Conservation (phyloP, 1,284 basidiomycete genomes). For the Ustilago cynodontis region DNA sequence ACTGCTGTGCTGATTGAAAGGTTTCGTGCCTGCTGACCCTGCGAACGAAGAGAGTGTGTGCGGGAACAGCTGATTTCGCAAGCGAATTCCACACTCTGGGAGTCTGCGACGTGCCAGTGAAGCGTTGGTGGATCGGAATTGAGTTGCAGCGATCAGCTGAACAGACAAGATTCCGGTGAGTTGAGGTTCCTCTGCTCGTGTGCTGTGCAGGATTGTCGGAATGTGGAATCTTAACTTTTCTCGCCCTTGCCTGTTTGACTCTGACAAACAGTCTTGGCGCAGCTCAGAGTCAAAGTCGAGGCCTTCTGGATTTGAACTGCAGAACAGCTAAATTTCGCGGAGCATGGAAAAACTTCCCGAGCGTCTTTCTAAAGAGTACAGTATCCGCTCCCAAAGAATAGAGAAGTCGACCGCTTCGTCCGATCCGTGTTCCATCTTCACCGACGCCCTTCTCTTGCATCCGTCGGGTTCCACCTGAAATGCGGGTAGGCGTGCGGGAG, state of each 20-base stretch:
- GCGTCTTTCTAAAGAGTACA: too few relatives aligned
- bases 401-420: neutral
- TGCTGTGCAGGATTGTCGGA: neutral
- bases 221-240: neutral
- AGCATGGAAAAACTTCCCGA: too few relatives aligned
- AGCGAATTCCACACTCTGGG: neutral
- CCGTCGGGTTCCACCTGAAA: neutral
- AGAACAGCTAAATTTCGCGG: too few relatives aligned
- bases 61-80: neutral
- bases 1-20: neutral
- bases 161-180: neutral
- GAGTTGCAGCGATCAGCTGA: conserved; percentile 1
- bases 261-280: too few relatives aligned
- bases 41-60: neutral
- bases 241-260: too few relatives aligned
- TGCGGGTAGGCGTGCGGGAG: neutral
- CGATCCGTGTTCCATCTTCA: neutral
- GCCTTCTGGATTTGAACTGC: too few relatives aligned
- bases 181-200: neutral
- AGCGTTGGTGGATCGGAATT: neutral
- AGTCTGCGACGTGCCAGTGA: neutral
- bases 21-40: neutral
- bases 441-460: neutral
- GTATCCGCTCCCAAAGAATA: too few relatives aligned
- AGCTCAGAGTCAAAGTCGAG: too few relatives aligned